These are phyloP conservation scores for Carpinus viminea DNA, from an alignment of 306 rosid species.

Conservation along the genomic window DNA sequence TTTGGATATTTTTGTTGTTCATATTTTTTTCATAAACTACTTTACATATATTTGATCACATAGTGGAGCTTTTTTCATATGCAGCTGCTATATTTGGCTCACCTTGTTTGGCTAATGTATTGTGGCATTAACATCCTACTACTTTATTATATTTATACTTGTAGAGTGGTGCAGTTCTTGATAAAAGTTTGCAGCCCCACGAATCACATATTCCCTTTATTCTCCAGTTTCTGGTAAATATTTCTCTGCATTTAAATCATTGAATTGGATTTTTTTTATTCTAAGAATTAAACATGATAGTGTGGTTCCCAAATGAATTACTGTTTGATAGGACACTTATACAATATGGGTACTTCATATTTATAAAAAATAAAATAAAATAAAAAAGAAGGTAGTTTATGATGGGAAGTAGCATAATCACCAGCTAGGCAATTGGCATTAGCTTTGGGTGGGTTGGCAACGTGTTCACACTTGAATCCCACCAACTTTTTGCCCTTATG, in stretches of 20 bases:
- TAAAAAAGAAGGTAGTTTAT: not conserved
- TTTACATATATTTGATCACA: not conserved
- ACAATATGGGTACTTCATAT: not conserved
- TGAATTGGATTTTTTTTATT: conserved; percentile 11
- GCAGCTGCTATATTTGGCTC: not conserved
- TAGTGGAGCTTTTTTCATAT: not conserved
- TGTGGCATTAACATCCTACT: not conserved
- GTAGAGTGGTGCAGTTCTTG: conserved; percentile 46
- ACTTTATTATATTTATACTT: not conserved
- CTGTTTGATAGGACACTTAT: not conserved
- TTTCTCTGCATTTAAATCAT: conserved; percentile 7
- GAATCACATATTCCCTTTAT: conserved; percentile 92
- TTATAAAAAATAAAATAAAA: too few relatives aligned
- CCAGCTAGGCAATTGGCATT: not conserved
- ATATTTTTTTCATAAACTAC: not conserved
- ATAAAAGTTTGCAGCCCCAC: conserved; percentile 71
- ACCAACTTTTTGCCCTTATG: not conserved
- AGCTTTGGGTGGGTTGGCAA: not conserved
- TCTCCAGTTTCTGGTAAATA: conserved; percentile 59
- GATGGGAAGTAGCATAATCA: not conserved
- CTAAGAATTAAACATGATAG: conserved; percentile 17
- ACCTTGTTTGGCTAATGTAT: not conserved
- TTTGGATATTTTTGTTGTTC: conserved; percentile 6
- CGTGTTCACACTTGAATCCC: not conserved
- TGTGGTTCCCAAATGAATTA: conserved; percentile 11